phyloP scores from a whole-genome alignment of 2,329 filamentous ascomycete species.

The Paramyrothecium roridum region DNA sequence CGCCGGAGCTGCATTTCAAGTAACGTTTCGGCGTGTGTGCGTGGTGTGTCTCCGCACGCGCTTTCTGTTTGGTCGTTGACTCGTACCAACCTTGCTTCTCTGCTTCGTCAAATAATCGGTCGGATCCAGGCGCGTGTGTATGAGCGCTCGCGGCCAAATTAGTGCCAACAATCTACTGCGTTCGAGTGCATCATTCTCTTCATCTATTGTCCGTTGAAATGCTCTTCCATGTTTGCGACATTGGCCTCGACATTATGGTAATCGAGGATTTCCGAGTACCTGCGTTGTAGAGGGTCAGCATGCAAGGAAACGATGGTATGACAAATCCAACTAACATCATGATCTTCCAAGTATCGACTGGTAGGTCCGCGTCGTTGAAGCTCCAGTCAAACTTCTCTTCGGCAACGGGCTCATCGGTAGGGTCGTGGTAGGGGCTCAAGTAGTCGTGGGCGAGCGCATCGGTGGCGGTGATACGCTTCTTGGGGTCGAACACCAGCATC shows the following conservation, averaged over 20 bases:
- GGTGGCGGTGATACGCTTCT: conserved; percentile 84
- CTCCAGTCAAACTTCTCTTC: conserved; percentile 99
- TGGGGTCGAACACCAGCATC: conserved; percentile 99
- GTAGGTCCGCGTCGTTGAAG: conserved; percentile 96
- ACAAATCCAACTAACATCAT: conserved; percentile 75
- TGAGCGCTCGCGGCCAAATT: conserved; percentile 22
- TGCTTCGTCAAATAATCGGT: conserved; percentile 3
- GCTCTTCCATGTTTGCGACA: conserved; percentile 33
- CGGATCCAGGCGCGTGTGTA: conserved; percentile 2
- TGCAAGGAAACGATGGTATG: not conserved
- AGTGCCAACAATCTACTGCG: conserved; percentile 13
- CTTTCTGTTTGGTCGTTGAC: conserved; percentile 7
- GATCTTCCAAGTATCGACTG: conserved; percentile 99
- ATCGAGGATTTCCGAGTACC: conserved; percentile 98
- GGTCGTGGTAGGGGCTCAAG: conserved; percentile 93
- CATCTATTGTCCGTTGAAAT: conserved; percentile 31
- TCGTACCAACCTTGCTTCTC: conserved; percentile 8
- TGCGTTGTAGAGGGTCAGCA: conserved; percentile 29
- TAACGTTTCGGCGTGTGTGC: conserved; percentile 12
- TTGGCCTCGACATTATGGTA: conserved; percentile 86
- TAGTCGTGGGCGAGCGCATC: conserved; percentile 90
- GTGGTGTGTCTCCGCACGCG: conserved; percentile 10
- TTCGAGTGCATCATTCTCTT: not conserved
- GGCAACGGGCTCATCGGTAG: conserved; percentile 90
- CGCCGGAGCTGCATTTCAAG: conserved; percentile 16